phyloP scores from a whole-genome alignment of 768 basidiomycete genomes.

The Guyanaporus albipodus region DNA sequence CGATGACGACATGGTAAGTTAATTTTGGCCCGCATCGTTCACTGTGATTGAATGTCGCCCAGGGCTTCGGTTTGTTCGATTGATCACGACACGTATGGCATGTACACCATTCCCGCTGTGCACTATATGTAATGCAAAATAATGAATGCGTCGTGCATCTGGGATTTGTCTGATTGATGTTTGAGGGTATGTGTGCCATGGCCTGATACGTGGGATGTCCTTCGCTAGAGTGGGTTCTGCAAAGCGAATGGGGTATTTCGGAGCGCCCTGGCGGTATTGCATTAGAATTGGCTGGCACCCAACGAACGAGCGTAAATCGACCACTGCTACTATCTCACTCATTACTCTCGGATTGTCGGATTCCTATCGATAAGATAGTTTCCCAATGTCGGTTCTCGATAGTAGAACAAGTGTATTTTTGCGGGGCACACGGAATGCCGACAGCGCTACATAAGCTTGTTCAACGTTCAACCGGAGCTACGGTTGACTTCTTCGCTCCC shows the following conservation, averaged over 20 bases:
- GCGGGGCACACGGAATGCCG: conserved; percentile 13
- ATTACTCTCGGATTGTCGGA: too few relatives aligned
- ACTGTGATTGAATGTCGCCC: conserved; percentile 7
- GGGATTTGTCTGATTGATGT: conserved; percentile 2
- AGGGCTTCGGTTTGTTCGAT: conserved; percentile 96
- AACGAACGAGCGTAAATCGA: too few relatives aligned
- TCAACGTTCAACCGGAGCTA: too few relatives aligned
- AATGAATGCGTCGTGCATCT: conserved; percentile 13
- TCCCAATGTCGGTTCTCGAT: too few relatives aligned
- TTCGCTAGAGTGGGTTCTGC: too few relatives aligned
- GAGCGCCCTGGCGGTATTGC: neutral
- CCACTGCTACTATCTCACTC: too few relatives aligned
- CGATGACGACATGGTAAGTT: conserved; percentile 82
- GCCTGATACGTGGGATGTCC: too few relatives aligned
- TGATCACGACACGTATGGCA: conserved; percentile 32
- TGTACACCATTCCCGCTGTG: conserved; percentile 13
- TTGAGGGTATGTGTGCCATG: conserved; percentile 2
- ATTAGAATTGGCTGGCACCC: too few relatives aligned
- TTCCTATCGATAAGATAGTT: too few relatives aligned
- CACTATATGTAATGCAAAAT: conserved; percentile 22
- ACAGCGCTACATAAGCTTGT: neutral
- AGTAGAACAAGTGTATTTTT: too few relatives aligned
- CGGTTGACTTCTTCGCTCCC: too few relatives aligned
- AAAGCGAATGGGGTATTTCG: conserved; percentile 3
- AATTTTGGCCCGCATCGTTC: neutral